These are phyloP conservation scores for Trichosporon sp. DNA, from an alignment of 1,284 basidiomycete genomes.

Conservation along the genomic window DNA sequence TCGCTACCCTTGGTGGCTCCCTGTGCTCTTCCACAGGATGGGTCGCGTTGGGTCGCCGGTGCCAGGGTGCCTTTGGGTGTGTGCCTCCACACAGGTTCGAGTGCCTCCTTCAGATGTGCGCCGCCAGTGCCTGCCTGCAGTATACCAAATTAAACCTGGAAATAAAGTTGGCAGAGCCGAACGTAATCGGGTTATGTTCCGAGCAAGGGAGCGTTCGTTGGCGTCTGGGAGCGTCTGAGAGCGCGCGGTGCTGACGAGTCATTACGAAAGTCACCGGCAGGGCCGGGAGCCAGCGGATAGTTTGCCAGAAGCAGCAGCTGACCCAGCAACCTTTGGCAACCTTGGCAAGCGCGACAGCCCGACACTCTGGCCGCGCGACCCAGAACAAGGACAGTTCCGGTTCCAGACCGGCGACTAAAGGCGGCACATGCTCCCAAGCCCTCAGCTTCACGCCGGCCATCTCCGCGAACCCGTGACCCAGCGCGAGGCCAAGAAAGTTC, in stretches of 20 bases:
- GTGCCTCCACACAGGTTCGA: neutral
- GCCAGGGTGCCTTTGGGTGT: neutral
- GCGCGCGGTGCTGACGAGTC: neutral
- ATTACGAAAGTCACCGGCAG: constrained; percentile 2
- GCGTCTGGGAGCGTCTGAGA: neutral
- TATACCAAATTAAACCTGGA: neutral
- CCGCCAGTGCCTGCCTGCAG: neutral
- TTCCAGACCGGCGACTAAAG: neutral
- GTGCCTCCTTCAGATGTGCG: neutral
- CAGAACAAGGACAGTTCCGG: no score
- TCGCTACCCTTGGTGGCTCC: neutral
- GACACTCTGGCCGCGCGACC: no score
- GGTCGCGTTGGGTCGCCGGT: neutral
- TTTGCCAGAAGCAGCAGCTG: neutral
- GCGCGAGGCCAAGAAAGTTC: neutral
- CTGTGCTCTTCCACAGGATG: neutral
- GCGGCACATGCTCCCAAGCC: neutral
- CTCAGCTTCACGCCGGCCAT: neutral
- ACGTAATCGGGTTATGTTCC: constrained; percentile 10
- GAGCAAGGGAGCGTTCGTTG: neutral
- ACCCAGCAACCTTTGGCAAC: neutral
- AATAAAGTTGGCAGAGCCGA: neutral
- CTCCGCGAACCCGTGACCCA: constrained; percentile 10
- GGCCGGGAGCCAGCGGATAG: neutral
- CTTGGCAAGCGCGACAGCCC: neutral